Conservation (phyloP, 257 asterid genomes). For the Nicotiana knightiana region DNA sequence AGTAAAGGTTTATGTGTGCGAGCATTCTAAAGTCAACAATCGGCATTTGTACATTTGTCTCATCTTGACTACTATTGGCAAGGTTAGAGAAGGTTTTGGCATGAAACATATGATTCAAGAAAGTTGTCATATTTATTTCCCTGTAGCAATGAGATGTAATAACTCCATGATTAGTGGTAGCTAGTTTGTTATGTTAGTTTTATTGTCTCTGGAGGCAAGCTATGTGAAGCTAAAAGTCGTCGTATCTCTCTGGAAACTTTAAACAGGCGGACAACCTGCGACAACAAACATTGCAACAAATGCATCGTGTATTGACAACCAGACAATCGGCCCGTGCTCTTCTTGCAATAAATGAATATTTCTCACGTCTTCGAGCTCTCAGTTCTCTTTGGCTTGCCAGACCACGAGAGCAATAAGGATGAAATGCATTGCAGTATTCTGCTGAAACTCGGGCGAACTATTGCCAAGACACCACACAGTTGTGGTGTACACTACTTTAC, state of each 20-base stretch:
- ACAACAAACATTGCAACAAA: conserved; percentile 78
- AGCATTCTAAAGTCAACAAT: neutral
- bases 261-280: conserved; percentile 82
- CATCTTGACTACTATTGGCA: neutral
- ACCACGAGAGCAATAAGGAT: conserved; percentile 52
- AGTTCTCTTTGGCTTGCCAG: conserved; percentile 96
- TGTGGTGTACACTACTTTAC: neutral
- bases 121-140: neutral
- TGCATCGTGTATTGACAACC: conserved; percentile 81
- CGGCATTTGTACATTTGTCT: neutral
- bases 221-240: neutral
- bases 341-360: conserved; percentile 65
- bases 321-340: conserved; percentile 90
- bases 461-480: neutral
- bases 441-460: neutral
- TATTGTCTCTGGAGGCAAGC: neutral
- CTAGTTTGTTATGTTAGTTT: conserved; percentile 1
- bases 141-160: neutral
- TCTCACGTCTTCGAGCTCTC: conserved; percentile 87
- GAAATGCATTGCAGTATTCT: neutral
- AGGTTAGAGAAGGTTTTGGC: too few species aligned
- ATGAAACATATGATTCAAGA: neutral
- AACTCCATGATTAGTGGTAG: neutral
- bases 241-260: neutral
- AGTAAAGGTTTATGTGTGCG: neutral